Percentiles rank a stretch among this genome's conserved stretches.
Conservation (phyloP, 805 yeast species). For the Candida yuanshanica region DNA sequence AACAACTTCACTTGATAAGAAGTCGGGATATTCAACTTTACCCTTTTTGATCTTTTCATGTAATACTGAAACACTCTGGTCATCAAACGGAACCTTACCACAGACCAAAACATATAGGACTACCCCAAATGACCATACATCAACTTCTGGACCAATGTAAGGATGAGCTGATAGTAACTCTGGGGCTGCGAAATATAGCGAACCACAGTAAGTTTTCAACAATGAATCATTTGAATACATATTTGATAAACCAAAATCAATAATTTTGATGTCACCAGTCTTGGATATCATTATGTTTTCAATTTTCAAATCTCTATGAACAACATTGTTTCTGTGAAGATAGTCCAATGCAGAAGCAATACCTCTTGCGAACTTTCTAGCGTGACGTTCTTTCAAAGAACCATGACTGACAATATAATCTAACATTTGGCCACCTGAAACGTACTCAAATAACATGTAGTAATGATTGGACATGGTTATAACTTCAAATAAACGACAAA, state of each 20-base stretch:
- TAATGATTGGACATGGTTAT: conserved; percentile 95
- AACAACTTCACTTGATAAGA: conserved; percentile 73
- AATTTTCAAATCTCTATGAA: conserved; percentile 93
- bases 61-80: conserved; percentile 82
- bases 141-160: conserved; percentile 94
- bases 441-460: conserved; percentile 94
- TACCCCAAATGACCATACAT: conserved; percentile 97
- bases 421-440: conserved; percentile 95
- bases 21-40: conserved; percentile 82
- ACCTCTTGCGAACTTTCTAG: conserved; percentile 91
- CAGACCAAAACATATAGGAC: conserved; percentile 92
- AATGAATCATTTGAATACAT: conserved; percentile 65
- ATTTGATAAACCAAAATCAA: conserved; percentile 94
- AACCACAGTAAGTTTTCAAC: conserved; percentile 93
- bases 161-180: conserved; percentile 90
- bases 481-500: conserved; percentile 88
- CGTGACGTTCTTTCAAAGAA: conserved; percentile 86
- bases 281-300: conserved; percentile 94
- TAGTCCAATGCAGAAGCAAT: conserved; percentile 91
- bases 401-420: conserved; percentile 98
- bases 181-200: conserved; percentile 97
- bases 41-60: conserved; percentile 95
- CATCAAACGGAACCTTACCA: conserved; percentile 98
- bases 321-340: conserved; percentile 90
- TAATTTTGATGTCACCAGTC: conserved; percentile 89